A percentile compares a stretch with the other conserved stretches of the same genome.
phyloP scores from a whole-genome alignment of 2,329 filamentous ascomycete genomes.

The Pezicula carpinea region DNA sequence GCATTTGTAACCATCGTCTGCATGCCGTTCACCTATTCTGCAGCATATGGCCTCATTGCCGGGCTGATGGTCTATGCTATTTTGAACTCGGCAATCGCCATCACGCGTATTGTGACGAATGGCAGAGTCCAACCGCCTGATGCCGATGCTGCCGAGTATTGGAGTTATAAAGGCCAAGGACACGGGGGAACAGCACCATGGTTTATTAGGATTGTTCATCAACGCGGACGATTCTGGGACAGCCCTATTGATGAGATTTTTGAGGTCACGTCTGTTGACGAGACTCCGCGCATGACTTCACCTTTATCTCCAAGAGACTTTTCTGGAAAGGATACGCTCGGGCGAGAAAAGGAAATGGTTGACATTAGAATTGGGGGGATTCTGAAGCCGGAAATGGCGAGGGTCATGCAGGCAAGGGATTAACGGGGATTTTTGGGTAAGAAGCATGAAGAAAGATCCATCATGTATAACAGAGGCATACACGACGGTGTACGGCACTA shows the following conservation, averaged over 20 bases:
- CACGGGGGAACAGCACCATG: conserved; percentile 47
- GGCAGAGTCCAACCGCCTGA: conserved; percentile 46
- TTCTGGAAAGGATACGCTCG: too few relatives aligned
- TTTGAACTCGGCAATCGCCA: conserved; percentile 48
- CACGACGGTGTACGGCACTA: too few relatives aligned
- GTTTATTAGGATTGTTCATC: conserved; percentile 35
- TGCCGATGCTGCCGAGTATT: conserved; percentile 50
- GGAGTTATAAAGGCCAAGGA: conserved; percentile 47
- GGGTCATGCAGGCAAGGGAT: too few relatives aligned
- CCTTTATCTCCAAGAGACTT: too few relatives aligned
- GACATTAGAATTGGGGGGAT: not conserved
- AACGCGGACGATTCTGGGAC: conserved; percentile 17
- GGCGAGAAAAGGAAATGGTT: not conserved
- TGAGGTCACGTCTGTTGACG: conserved; percentile 1
- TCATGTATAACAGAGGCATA: too few relatives aligned
- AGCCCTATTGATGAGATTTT: not conserved
- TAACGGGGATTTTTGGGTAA: too few relatives aligned
- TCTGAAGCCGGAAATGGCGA: not conserved
- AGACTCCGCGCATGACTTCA: not conserved
- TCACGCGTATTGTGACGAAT: conserved; percentile 41
- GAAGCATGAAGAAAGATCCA: too few relatives aligned
- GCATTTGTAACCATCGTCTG: conserved; percentile 72
- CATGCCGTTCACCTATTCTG: conserved; percentile 76
- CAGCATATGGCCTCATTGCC: conserved; percentile 72
- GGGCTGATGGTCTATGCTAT: conserved; percentile 51